A percentile compares a stretch with the other conserved stretches of the same genome.
phyloP scores from a whole-genome alignment of 495 filamentous ascomycete genomes.

The Aspergillus egyptiacus region DNA sequence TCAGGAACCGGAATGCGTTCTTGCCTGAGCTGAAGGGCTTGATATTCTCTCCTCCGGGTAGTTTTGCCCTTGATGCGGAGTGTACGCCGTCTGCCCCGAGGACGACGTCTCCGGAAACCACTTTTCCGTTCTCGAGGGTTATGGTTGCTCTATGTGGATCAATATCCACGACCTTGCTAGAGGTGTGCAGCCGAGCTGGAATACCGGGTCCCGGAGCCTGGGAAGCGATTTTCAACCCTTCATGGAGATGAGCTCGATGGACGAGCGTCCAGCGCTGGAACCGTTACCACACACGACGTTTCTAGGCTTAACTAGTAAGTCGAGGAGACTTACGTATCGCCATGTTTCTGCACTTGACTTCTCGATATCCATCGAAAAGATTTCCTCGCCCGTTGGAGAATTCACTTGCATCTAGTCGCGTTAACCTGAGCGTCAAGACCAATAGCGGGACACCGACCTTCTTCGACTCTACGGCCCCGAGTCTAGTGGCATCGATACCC shows the following conservation, averaged over 20 bases:
- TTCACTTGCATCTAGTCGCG: constrained; percentile 27
- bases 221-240: constrained; percentile 40
- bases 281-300: neutral
- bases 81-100: constrained; percentile 51
- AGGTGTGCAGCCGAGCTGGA: constrained; percentile 37
- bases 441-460: constrained; percentile 7
- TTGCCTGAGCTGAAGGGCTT: constrained; percentile 46
- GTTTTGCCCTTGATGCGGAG: constrained; percentile 40
- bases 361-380: constrained; percentile 33
- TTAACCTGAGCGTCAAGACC: neutral
- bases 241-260: constrained; percentile 46
- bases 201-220: constrained; percentile 31
- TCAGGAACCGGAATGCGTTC: constrained; percentile 57
- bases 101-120: constrained; percentile 39
- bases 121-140: constrained; percentile 33
- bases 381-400: constrained; percentile 25
- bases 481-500: constrained; percentile 32
- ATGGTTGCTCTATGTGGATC: constrained; percentile 39
- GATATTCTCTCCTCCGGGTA: constrained; percentile 31
- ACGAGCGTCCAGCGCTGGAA: constrained; percentile 45
- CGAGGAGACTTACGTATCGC: constrained; percentile 35
- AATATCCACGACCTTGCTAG: constrained; percentile 40
- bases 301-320: neutral
- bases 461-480: constrained; percentile 34
- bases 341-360: constrained; percentile 26